phyloP scores from a whole-genome alignment of 2,329 filamentous ascomycete species.

The Geosmithia putterillii region DNA sequence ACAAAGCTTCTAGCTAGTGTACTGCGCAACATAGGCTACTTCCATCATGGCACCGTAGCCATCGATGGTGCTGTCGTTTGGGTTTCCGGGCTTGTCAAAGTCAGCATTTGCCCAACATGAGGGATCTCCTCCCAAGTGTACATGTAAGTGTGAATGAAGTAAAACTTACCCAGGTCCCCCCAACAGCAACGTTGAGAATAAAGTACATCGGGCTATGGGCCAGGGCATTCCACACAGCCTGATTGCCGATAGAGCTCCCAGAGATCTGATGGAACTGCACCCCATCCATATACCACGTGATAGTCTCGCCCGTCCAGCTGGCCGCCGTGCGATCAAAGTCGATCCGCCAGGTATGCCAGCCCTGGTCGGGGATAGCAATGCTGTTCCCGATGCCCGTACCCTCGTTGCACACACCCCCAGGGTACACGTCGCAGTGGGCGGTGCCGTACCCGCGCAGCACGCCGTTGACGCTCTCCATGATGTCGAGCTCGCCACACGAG shows the following conservation, averaged over 20 bases:
- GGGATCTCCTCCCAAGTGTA: too few relatives aligned
- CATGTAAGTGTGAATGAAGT: neutral
- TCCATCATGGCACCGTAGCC: constrained; percentile 16
- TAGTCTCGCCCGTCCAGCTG: constrained; percentile 30
- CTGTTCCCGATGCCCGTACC: constrained; percentile 23
- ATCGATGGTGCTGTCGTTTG: constrained; percentile 24
- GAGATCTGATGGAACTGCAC: constrained; percentile 24
- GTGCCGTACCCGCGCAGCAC: constrained; percentile 28
- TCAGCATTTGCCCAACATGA: neutral
- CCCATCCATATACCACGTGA: constrained; percentile 34
- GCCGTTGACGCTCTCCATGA: constrained; percentile 44
- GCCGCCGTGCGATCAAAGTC: constrained; percentile 31
- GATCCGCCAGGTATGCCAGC: constrained; percentile 33
- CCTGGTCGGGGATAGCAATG: constrained; percentile 20
- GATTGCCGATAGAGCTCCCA: constrained; percentile 27
- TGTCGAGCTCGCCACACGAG: constrained; percentile 41
- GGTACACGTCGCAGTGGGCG: constrained; percentile 19
- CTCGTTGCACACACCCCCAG: constrained; percentile 33
- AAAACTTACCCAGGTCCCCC: constrained; percentile 31
- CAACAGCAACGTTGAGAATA: constrained; percentile 39
- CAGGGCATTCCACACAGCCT: constrained; percentile 30
- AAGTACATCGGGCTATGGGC: constrained; percentile 34
- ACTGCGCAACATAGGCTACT: constrained; percentile 11
- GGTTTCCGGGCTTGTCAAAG: constrained; percentile 23
- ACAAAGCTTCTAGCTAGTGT: neutral